Conservation (phyloP, 1,284 basidiomycete genomes). For the Tilletia walkeri region DNA sequence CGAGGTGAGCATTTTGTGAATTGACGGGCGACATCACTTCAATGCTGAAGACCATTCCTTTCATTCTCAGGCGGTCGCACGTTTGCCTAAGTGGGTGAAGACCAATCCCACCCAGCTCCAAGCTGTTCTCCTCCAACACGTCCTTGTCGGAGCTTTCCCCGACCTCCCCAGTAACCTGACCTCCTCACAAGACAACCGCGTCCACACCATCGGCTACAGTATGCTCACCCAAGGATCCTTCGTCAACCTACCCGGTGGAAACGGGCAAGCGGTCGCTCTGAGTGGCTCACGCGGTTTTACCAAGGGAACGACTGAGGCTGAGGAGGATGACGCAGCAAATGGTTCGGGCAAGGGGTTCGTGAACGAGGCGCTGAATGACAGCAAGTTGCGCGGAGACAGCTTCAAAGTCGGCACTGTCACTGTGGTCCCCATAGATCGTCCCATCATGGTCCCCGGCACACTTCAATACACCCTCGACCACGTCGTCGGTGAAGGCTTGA, state of each 20-base stretch:
- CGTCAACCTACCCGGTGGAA: constrained; percentile 9
- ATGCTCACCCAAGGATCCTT: constrained; percentile 7
- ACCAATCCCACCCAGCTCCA: not conserved
- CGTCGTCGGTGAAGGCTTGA: not conserved
- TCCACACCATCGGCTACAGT: constrained; percentile 10
- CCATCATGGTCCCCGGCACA: not conserved
- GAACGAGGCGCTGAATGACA: constrained; percentile 2
- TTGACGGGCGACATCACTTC: not conserved
- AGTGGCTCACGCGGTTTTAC: not conserved
- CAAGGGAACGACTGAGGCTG: not conserved
- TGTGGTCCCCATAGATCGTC: not conserved
- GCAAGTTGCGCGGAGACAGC: not conserved
- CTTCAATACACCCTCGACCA: constrained; percentile 12
- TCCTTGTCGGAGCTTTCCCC: constrained; percentile 1
- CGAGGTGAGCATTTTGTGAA: not conserved
- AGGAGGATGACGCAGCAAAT: not conserved
- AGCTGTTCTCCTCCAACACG: not conserved
- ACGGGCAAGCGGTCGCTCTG: not conserved
- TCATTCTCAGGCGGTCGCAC: not conserved
- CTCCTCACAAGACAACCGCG: not conserved
- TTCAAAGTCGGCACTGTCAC: constrained; percentile 5
- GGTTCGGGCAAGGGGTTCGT: not conserved
- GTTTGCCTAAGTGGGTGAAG: not conserved
- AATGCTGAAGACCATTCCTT: too few species aligned
- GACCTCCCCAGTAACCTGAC: constrained; percentile 7